Evolutionary conservation across 1,139 yeast genomes (phyloP).

Genomic region (Casaregolazyma suthepensis): DNA sequence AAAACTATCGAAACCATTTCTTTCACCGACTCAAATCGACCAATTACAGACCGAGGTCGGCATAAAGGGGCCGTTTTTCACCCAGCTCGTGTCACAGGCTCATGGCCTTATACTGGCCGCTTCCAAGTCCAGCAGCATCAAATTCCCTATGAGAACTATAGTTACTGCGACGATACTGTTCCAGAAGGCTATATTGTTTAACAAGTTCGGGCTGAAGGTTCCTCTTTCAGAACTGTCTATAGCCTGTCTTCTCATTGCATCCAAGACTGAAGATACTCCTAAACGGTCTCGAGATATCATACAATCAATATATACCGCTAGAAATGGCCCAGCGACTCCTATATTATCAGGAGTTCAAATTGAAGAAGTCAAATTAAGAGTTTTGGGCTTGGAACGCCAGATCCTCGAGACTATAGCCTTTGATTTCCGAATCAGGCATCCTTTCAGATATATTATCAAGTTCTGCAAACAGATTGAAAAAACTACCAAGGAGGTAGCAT

Average conservation of each 20-base stretch:
- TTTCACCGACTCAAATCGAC: constrained; percentile 20
- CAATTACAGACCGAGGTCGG: constrained; percentile 17
- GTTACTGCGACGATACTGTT: constrained; percentile 30
- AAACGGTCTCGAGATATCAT: constrained; percentile 64
- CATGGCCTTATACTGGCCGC: constrained; percentile 20
- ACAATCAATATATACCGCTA: constrained; percentile 19
- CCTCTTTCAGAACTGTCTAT: constrained; percentile 49
- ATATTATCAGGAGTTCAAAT: constrained; percentile 11
- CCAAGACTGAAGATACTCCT: constrained; percentile 84
- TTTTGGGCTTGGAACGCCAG: constrained; percentile 49
- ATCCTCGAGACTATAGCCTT: constrained; percentile 68
- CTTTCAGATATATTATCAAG: constrained; percentile 66
- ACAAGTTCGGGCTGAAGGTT: constrained; percentile 14
- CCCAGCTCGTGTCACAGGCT: constrained; percentile 19
- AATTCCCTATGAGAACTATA: constrained; percentile 30
- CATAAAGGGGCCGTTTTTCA: constrained; percentile 15
- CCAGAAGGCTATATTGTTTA: constrained; percentile 24
- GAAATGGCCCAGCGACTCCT: constrained; percentile 22
- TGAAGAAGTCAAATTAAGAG: constrained; percentile 19
- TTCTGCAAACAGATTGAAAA: constrained; percentile 50
- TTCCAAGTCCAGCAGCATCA: constrained; percentile 18
- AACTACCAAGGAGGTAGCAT: constrained; percentile 22
- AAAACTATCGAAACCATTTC: constrained; percentile 22
- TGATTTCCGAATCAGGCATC: constrained; percentile 60
- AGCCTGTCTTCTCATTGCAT: constrained; percentile 71